A percentile compares a stretch with the other conserved stretches of the same genome.
phyloP scores from a whole-genome alignment of 345 rosid species.

The Erucastrum elatum region DNA sequence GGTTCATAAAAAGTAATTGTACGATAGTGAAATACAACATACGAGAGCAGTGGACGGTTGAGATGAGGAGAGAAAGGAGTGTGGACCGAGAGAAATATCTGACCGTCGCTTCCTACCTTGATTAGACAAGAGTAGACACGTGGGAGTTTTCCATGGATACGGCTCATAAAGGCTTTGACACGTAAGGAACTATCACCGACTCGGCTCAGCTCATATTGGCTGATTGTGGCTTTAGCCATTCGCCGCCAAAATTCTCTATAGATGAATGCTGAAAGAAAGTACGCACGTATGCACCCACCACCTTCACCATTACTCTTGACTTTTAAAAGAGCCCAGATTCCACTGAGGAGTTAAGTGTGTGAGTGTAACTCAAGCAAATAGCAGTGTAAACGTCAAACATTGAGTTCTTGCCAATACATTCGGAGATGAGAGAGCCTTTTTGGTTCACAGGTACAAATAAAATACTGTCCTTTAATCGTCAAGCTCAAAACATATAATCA shows the following conservation, averaged over 20 bases:
- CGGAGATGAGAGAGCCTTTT: neutral
- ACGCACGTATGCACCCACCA: neutral
- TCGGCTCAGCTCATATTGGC: constrained; percentile 12
- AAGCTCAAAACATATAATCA: no score
- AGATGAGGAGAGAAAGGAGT: constrained; percentile 21
- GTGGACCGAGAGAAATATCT: constrained; percentile 9
- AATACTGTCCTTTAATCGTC: no score
- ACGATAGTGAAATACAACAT: constrained; percentile 19
- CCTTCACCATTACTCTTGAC: neutral
- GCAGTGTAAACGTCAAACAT: neutral
- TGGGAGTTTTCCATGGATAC: constrained; percentile 5
- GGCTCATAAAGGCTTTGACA: constrained; percentile 14
- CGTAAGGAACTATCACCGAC: neutral
- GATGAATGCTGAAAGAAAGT: constrained; percentile 1
- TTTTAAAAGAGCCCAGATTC: neutral
- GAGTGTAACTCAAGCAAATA: neutral
- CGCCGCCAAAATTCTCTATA: constrained; percentile 13
- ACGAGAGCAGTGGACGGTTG: constrained; percentile 33
- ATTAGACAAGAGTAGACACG: constrained; percentile 17
- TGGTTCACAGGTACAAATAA: neutral
- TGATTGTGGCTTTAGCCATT: constrained; percentile 12
- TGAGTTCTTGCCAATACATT: neutral
- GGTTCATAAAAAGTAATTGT: constrained; percentile 5
- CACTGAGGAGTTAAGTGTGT: neutral
- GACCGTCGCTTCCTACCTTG: constrained; percentile 30